Evolutionary conservation across 352 stramenopile genomes (phyloP), one percentile per base, ranked within the genome.

Genomic region (Nothophytophthora sp.): DNA sequence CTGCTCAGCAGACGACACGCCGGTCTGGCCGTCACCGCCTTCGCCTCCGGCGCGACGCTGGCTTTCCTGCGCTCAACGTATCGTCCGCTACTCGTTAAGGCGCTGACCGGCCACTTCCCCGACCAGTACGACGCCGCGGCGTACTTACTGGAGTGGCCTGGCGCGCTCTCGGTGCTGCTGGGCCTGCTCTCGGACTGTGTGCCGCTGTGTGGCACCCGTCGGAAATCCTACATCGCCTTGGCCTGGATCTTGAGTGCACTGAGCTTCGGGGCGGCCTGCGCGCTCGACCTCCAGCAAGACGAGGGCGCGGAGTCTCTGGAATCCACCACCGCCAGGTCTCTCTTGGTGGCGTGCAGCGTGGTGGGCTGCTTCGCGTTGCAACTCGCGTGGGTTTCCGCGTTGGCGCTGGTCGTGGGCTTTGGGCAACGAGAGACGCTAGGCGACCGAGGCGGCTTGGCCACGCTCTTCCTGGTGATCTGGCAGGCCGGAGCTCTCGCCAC

Each of bases 141-240:
- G 44, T 54, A 69, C 22, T 41, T 85, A 15, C 36, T 96, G 15
- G 68, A 93, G 18, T 87, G 93, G 55, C 70, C 81, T 2, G 82
- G 71, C 13, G 73, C 73, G 0, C 73, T 95, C 23, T 87, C 89
- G 2, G 76, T 97, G 6, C 61, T 96, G n/a, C 70, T 95, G 39
- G 90, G 88, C 20, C 74, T 96, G 22, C 43, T 94, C 15, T 90
- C 72, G n/a, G 90, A 97, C 60, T 90, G 68, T 27, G 65, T 87
- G 13, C 81, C 90, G 12, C 70, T 97, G 19, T 76, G 70, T 33
- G 83, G 88, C 10, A 88, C 80, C 28, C 84, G 81, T 16, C 68
- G 88, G n/a, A 96, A 96, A 51, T 71, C 86, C 2, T 96, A 96
- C 66, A 90, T 97, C 50, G 63, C 85, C 2, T 41, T 92, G n/a